Base-by-base conservation (phyloP, 495 filamentous ascomycete species). In the Penicillium alfredii region DNA sequence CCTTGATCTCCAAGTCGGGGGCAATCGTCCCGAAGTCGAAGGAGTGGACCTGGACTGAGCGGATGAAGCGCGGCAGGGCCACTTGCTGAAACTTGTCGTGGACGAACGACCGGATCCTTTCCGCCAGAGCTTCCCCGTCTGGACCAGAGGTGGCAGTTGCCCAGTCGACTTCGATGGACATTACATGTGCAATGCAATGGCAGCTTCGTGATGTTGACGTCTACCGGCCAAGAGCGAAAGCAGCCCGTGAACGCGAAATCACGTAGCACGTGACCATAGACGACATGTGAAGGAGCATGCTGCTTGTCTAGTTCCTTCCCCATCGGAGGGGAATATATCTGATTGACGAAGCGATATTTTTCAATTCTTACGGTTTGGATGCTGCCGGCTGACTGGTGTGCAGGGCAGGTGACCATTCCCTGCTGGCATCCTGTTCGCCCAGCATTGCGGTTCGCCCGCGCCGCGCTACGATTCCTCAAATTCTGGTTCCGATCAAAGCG, bases 141-240 rank as follows among this genome's bases (percentile, higher is more conserved):
- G 84, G 77, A 10, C 90, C 92, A 24, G 79, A 77, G n/a, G 90
- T 96, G 54, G 96, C 74, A 32, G 82, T 82, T 47, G 84, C 78
- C 92, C 92, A 99, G 68, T 94, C 83, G 52, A 99, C 80, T 49
- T 95, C 87, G 66, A 99, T 88, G 43, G 92, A 97, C 92, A 99
- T 98, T 44, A 68, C 69, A 70, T 68, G 44, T 61, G 58, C 56
- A 22, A 30, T 9, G 26, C 30, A 16, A 38, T 26, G 30, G 20
- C 18, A n/a, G n/a, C n/a, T n/a, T n/a, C n/a, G n/a, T 34, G 33
- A 28, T 39, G 33, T 34, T 21, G n/a, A n/a, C n/a, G n/a, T n/a
- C n/a, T n/a, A n/a, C n/a, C n/a, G n/a, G n/a, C n/a, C 8, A 13
- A 15, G 25, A 35, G 31, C 30, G 14, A 16, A 26, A 34, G 21